Evolutionary conservation across 345 rosid genomes (phyloP).

Genomic region (Gossypium sturtianum): DNA sequence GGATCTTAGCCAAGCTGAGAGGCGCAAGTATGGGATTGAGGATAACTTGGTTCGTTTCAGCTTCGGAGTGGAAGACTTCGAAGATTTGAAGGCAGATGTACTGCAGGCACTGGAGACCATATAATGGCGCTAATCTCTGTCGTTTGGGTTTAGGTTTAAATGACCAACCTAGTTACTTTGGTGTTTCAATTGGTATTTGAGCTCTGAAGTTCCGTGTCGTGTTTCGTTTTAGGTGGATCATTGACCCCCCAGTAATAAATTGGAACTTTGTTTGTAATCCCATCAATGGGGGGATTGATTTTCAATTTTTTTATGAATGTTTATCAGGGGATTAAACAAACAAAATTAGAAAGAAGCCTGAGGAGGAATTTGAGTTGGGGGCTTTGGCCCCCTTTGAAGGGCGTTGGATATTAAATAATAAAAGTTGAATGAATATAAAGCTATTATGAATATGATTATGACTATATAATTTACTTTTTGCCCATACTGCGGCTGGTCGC

Average conservation of each 20-base stretch:
- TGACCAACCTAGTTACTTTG: background rate
- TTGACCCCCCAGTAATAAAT: background rate
- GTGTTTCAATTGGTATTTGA: conserved; percentile 18
- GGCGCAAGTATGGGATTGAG: conserved; percentile 73
- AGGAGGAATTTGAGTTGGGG: background rate
- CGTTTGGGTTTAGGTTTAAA: background rate
- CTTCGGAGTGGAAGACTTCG: conserved; percentile 93
- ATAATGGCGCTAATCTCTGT: conserved; percentile 17
- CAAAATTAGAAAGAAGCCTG: background rate
- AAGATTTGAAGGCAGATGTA: conserved; percentile 85
- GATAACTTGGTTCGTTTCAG: conserved; percentile 95
- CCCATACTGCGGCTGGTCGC: too few relatives aligned
- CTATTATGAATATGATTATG: background rate
- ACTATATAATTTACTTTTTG: too few relatives aligned
- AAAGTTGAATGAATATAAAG: too few relatives aligned
- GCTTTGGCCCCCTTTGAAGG: background rate
- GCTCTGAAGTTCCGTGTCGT: background rate
- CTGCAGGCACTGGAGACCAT: conserved; percentile 79
- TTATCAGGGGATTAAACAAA: background rate
- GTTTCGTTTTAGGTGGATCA: conserved; percentile 6
- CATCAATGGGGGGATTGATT: background rate
- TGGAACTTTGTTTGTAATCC: background rate
- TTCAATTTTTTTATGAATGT: background rate
- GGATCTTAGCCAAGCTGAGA: conserved; percentile 77
- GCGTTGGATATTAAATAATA: background rate